Conservation (phyloP, 202 grass and related monocot genomes). For the Panicum hallii region DNA sequence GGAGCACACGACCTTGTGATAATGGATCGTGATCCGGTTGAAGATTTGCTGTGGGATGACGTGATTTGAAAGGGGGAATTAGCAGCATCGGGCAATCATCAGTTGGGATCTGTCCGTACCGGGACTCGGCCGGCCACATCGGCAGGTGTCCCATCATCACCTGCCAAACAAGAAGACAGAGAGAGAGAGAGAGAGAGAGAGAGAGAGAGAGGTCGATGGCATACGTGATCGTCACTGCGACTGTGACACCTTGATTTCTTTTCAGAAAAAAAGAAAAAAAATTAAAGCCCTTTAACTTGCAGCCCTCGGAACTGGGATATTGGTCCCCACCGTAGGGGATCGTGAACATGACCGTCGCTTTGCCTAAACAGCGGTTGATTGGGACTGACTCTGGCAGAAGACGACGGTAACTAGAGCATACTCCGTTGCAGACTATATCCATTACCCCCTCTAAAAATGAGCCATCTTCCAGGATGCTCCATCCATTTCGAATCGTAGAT, state of each 20-base stretch:
- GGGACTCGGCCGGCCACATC: background rate
- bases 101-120: background rate
- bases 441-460: background rate
- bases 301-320: slow-evolving; percentile 33
- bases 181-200: no score
- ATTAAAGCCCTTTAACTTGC: slow-evolving; percentile 9
- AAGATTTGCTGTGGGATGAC: background rate
- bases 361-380: background rate
- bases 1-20: background rate
- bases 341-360: background rate
- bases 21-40: background rate
- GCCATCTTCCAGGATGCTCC: background rate
- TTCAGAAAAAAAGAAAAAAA: background rate
- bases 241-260: slow-evolving; percentile 15
- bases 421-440: background rate
- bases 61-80: background rate
- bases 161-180: background rate
- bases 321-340: slow-evolving; percentile 21
- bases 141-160: slow-evolving; percentile 33
- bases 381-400: background rate
- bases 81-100: slow-evolving; percentile 10
- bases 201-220: background rate
- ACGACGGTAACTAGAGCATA: background rate
- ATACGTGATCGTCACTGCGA: background rate
- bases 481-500: no score